Evolutionary conservation across 2,329 filamentous ascomycete species (phyloP).

Genomic region (Colletotrichum abscissum): DNA sequence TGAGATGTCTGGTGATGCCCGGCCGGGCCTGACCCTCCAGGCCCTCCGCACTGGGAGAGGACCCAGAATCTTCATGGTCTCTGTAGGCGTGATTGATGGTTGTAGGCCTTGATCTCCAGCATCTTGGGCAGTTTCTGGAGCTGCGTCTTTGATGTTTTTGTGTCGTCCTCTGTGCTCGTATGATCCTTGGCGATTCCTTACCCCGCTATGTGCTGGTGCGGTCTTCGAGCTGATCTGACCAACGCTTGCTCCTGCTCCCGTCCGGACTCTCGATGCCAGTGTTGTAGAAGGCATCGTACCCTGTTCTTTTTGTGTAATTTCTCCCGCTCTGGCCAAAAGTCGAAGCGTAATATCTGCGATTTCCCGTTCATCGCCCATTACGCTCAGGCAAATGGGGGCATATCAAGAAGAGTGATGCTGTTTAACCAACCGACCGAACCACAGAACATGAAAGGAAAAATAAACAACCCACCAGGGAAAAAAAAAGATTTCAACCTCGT

Average conservation of each 20-base stretch:
- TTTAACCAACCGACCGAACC: not conserved
- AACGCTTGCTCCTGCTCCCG: not conserved
- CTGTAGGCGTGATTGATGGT: not conserved
- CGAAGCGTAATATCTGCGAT: constrained; percentile 16
- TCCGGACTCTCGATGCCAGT: not conserved
- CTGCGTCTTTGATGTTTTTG: not conserved
- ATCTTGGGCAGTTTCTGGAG: not conserved
- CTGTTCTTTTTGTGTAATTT: constrained; percentile 8
- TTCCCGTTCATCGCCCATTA: constrained; percentile 26
- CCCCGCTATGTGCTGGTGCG: not conserved
- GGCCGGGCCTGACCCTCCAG: constrained; percentile 2
- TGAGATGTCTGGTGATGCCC: constrained; percentile 1
- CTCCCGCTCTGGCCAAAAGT: constrained; percentile 12
- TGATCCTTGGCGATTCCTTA: not conserved
- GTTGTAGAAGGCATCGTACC: constrained; percentile 13
- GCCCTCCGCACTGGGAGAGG: constrained; percentile 12
- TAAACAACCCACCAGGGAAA: not conserved
- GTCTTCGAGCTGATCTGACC: not conserved
- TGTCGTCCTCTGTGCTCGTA: not conserved
- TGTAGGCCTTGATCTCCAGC: not conserved
- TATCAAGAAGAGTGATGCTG: not conserved
- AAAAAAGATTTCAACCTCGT: not conserved
- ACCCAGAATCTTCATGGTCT: not conserved
- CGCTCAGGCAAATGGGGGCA: not conserved
- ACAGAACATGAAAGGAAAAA: not conserved